A percentile compares a stretch with the other conserved stretches of the same genome.
phyloP scores from a whole-genome alignment of 176 grass and related monocot species.

The Oryza officinalis region DNA sequence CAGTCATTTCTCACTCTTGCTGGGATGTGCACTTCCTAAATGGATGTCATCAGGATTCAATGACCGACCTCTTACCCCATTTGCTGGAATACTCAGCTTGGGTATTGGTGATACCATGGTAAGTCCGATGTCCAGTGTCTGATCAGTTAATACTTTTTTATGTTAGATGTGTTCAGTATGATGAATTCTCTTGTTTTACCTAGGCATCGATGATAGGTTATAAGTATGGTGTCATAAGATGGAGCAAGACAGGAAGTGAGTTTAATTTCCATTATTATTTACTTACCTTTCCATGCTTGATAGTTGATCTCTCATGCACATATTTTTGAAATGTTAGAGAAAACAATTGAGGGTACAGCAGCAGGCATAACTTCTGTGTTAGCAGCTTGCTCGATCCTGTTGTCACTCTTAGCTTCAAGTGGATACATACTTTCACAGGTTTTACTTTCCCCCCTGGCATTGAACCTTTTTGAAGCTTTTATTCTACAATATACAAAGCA shows the following conservation, averaged over 20 bases:
- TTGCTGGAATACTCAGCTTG: conserved; percentile 96
- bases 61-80: conserved; percentile 79
- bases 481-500: neutral
- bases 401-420: conserved; percentile 81
- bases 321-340: conserved; percentile 48
- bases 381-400: conserved; percentile 70
- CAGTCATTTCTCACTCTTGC: conserved; percentile 90
- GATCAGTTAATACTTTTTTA: neutral
- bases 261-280: conserved; percentile 2
- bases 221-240: conserved; percentile 87
- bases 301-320: conserved; percentile 1
- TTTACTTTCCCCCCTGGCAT: conserved; percentile 3
- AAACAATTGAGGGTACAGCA: conserved; percentile 96
- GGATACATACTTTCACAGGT: conserved; percentile 96
- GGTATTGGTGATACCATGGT: conserved; percentile 99
- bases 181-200: conserved; percentile 11
- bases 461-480: neutral
- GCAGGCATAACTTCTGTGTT: conserved; percentile 93
- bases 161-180: neutral
- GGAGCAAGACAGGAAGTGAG: conserved; percentile 98
- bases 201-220: conserved; percentile 97
- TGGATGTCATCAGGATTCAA: conserved; percentile 95
- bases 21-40: conserved; percentile 96
- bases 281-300: neutral
- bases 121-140: conserved; percentile 18